These are phyloP conservation scores for Adansonia rubrostipa DNA, from an alignment of 441 rosid species.

Conservation along the genomic window DNA sequence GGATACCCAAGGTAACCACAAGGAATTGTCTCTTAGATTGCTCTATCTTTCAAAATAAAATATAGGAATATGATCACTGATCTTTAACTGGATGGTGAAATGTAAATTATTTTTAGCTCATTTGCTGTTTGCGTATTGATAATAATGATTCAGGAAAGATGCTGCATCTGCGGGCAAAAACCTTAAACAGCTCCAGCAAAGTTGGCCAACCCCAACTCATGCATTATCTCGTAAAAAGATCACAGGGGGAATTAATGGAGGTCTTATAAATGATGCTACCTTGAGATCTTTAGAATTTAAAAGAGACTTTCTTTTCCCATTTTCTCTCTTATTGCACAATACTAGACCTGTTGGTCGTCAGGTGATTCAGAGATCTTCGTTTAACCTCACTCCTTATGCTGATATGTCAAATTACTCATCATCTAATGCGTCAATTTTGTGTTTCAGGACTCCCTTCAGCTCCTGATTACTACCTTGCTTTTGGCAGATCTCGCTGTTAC, in stretches of 20 bases:
- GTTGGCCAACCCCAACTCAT: slow-evolving; percentile 59
- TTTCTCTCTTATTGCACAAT: slow-evolving; percentile 81
- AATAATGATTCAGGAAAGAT: slow-evolving; percentile 52
- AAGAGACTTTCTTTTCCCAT: slow-evolving; percentile 77
- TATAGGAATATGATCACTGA: slow-evolving; percentile 5
- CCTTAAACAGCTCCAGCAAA: slow-evolving; percentile 62
- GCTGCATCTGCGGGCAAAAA: slow-evolving; percentile 47
- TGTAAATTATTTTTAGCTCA: slow-evolving; percentile 21
- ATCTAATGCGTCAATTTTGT: slow-evolving; percentile 32
- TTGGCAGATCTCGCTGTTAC: slow-evolving; percentile 87
- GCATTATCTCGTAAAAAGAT: slow-evolving; percentile 83
- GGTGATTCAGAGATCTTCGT: slow-evolving; percentile 49
- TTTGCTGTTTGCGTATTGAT: slow-evolving; percentile 23
- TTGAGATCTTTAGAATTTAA: slow-evolving; percentile 74
- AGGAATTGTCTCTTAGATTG: background rate
- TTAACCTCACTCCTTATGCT: slow-evolving; percentile 10
- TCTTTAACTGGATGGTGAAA: slow-evolving; percentile 14
- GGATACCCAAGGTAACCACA: slow-evolving; percentile 64
- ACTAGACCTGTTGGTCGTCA: slow-evolving; percentile 91
- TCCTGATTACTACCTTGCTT: slow-evolving; percentile 79
- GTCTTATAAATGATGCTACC: slow-evolving; percentile 74
- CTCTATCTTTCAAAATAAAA: slow-evolving; percentile 10
- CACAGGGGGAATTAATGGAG: slow-evolving; percentile 91
- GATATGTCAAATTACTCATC: slow-evolving; percentile 15
- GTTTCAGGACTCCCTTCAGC: slow-evolving; percentile 83